phyloP scores from a whole-genome alignment of 805 yeast species.

The Ogataea populi-albae region DNA sequence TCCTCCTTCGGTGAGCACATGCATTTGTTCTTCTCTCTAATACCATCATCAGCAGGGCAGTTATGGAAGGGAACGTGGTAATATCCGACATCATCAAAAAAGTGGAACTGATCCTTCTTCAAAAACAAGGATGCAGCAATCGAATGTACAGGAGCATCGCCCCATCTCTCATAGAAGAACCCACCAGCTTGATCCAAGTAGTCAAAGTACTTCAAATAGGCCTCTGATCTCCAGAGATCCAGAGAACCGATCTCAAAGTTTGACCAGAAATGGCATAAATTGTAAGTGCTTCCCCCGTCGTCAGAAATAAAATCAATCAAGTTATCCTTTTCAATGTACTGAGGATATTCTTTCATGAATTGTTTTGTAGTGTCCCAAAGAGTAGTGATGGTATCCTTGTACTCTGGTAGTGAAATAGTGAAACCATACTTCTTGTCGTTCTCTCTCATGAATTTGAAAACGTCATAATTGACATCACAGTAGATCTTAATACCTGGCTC shows the following conservation, averaged over 20 bases:
- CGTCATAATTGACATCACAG: conserved; percentile 80
- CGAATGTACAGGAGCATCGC: conserved; percentile 91
- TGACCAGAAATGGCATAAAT: conserved; percentile 89
- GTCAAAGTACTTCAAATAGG: conserved; percentile 69
- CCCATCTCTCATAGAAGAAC: conserved; percentile 93
- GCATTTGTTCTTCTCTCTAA: conserved; percentile 63
- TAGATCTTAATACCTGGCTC: conserved; percentile 80
- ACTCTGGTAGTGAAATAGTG: conserved; percentile 77
- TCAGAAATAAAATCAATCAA: conserved; percentile 67
- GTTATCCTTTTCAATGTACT: conserved; percentile 57
- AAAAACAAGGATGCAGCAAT: conserved; percentile 80
- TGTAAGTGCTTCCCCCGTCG: conserved; percentile 67
- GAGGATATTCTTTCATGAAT: conserved; percentile 59
- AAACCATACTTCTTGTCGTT: conserved; percentile 72
- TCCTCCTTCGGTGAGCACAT: conserved; percentile 70
- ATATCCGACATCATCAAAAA: conserved; percentile 84
- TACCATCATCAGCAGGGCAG: conserved; percentile 68
- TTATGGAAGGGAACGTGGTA: conserved; percentile 77
- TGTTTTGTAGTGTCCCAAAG: conserved; percentile 69
- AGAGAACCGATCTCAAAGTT: conserved; percentile 81
- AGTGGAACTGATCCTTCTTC: conserved; percentile 67
- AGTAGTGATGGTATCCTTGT: conserved; percentile 66
- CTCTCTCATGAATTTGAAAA: conserved; percentile 79
- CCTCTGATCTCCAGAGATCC: conserved; percentile 70
- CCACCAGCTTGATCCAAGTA: conserved; percentile 79